Evolutionary conservation across 352 stramenopile genomes (phyloP), one percentile per base, ranked within the genome.

Genomic region (Globisporangium nodosum): DNA sequence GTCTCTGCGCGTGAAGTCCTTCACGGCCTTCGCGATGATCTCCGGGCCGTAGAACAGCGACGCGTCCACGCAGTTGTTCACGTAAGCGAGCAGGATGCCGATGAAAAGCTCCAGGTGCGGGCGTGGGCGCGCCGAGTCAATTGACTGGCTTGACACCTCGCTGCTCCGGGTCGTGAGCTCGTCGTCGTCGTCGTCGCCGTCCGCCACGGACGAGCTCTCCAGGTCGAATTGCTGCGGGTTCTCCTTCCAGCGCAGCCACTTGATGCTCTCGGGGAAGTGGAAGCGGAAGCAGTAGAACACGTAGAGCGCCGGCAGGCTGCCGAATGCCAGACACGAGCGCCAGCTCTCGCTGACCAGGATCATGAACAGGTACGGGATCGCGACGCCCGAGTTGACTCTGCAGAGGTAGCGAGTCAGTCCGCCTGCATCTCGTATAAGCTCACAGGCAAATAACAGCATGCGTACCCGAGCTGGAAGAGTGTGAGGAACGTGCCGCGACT

Each of bases 31-130:
- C 52, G 83, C 76, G 50, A 94, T 82, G 62, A 94, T 93, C 66
- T 85, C 70, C 0, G 85, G 85, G 1, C 85, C 85, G 63, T 94
- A 94, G 58, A 94, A 94, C n/a, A 94, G 78, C 61, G 82, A 91
- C 13, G 81, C 79, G 60, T 93, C 83, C 24, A 95, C 81, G 54
- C 81, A 95, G 64, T 95, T 95, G 68, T 95, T 93, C 37, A 90
- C 84, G 63, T 91, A 93, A 2, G 85, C 85, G 13, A 93, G 68
- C 51, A 93, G 47, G 16, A 95, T 79, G 20, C 85, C 85, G 21
- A 92, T 84, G 45, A 73, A 49, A 12, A 95, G 80, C 54, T 92
- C 81, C n/a, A 88, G 63, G 13, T 71, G 71, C 33, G 78, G 75
- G 13, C 63, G 73, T 31, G 54, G 51, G 9, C 37, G 50, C 9